Evolutionary conservation across 2,329 filamentous ascomycete genomes (phyloP), one percentile per base, ranked within the genome.

Genomic region (Myriosclerotinia duriaeana): DNA sequence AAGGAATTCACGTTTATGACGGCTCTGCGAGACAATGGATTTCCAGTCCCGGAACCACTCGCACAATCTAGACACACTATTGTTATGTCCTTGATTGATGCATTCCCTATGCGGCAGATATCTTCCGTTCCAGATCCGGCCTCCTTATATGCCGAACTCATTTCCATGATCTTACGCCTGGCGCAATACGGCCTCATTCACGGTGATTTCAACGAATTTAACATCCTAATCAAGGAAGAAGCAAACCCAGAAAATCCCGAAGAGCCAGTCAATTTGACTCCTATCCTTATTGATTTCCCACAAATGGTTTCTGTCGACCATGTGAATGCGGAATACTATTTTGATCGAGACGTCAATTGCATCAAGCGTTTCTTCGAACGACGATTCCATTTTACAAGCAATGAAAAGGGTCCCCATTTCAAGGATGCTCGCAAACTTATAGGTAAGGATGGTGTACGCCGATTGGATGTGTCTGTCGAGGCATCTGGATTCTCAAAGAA

Each of bases 191-290:
- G 95, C 8, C 81, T 99, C 58, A 99, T 99, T 69, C 95, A 99
- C 76, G 95, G 95, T 69, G 95, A 99, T 77, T 99, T 96, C 81
- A 99, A 99, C 81, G 96, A 99, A 78, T 99, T 99, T 84, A 99
- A 99, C 78, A 94, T 99, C 70, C 82, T 99, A 44, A 88, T 99
- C 77, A 92, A 95, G 76, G 94, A 98, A 77, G 86, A 82, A 58
- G 76, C 76, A 44, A 71, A 75, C 44, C 73, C 77, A 26, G 70
- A 73, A 12, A 78, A 79, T 7, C 78, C 82, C 72, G 70, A 77
- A 53, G 79, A 82, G 59, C 54, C 72, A 67, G 75, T 90, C 64
- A 83, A 78, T 44, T 80, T 96, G 36, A 87, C 86, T 8, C 95
- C 95, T 0, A 86, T 97, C 64, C 81, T 99, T 55, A 99, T 99